Evolutionary conservation across 352 stramenopile species (phyloP), one percentile per base, ranked within the genome.

Genomic region (Globisporangium cystogenes): DNA sequence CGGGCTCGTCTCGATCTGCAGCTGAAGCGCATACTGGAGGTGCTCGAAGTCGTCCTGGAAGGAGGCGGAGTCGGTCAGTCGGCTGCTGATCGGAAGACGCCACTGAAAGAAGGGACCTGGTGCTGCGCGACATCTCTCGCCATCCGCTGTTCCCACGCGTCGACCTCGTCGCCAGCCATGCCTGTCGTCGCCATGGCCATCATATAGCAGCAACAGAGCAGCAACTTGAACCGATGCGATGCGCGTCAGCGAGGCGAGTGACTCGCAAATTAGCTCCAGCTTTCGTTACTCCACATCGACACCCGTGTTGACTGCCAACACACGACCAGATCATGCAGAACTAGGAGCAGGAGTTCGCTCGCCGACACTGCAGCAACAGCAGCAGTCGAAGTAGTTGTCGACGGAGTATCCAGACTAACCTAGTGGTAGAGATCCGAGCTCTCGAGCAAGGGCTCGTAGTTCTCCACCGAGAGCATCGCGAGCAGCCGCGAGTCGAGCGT

Each of bases 401-500:
- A n/a, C n/a, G n/a, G n/a, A 18, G 33, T 12, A 12, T 4, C 14
- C 16, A n/a, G 6, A 24, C 16, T 8, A 10, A 12, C 7, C 23
- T 41, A 86, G 21, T 76, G 65, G 47, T 83, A 86, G 3, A 86
- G 56, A n/a, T 72, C 69, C 3, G 72, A 84, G 35, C 51, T 77
- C 54, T 87, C 80, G 20, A 90, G 62, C 21, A 90, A 53, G 27
- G 76, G 76, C 21, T 90, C 74, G 55, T 92, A 92, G 27, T 91
- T 72, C 50, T 93, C 83, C 11, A 91, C 70, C 5, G 81, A 92
- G 14, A 93, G 65, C 78, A 93, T 87, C 10, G 75, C 74, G 20
- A 93, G 65, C 21, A 93, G 54, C 18, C 79, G 62, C 23, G 79
- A 72, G 56, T 93, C 83, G 7, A 93, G 74, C 35, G 70, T 90